Evolutionary conservation across 495 filamentous ascomycete species (phyloP).

Genomic region (Podospora anserina): DNA sequence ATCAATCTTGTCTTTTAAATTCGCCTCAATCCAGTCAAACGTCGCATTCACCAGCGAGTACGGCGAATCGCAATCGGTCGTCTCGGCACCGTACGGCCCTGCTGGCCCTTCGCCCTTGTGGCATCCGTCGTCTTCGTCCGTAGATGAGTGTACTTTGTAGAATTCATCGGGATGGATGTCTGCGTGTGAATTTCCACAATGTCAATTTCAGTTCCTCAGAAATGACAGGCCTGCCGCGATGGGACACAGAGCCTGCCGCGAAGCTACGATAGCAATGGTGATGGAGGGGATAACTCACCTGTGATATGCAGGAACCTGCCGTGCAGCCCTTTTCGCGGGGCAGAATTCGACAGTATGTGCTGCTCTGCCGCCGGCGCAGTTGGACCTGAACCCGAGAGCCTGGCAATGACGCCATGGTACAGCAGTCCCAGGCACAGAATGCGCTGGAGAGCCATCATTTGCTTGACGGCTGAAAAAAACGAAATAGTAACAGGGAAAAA

Average conservation of each 20-base stretch:
- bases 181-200: slow-evolving; percentile 33
- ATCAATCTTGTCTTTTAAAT: slow-evolving; percentile 80
- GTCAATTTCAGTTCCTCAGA: neutral
- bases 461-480: slow-evolving; percentile 8
- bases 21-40: slow-evolving; percentile 84
- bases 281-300: slow-evolving; percentile 52
- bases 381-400: slow-evolving; percentile 16
- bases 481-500: neutral
- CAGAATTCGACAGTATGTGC: slow-evolving; percentile 5
- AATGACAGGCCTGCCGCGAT: slow-evolving; percentile 4
- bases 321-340: slow-evolving; percentile 52
- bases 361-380: slow-evolving; percentile 11
- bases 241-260: slow-evolving; percentile 6
- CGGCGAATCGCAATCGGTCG: slow-evolving; percentile 84
- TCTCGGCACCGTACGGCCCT: slow-evolving; percentile 78
- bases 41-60: slow-evolving; percentile 78
- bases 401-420: slow-evolving; percentile 38
- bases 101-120: slow-evolving; percentile 75
- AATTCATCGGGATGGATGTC: slow-evolving; percentile 87
- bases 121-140: slow-evolving; percentile 64
- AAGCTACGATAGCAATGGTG: slow-evolving; percentile 10
- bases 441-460: slow-evolving; percentile 24
- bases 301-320: slow-evolving; percentile 94
- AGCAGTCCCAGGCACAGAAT: slow-evolving; percentile 29
- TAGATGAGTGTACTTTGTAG: slow-evolving; percentile 74